These are phyloP conservation scores for Leishmania major DNA, from an alignment of 208 protist genomes.

Conservation along the genomic window DNA sequence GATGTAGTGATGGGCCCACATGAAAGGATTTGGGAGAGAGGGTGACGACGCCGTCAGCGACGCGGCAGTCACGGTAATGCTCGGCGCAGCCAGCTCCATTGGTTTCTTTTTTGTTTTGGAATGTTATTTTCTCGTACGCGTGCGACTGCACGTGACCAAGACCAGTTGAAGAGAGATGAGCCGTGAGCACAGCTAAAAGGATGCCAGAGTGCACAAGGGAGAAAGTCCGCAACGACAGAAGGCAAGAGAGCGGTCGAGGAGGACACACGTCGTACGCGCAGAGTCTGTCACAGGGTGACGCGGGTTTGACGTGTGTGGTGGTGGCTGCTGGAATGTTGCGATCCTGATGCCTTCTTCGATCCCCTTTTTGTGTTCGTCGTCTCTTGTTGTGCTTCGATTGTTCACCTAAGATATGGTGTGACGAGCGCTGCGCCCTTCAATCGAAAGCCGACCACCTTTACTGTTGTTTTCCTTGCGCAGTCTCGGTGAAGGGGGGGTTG, in stretches of 20 bases:
- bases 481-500: too few species aligned
- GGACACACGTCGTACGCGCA: not conserved
- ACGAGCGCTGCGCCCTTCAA: too few species aligned
- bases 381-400: too few species aligned
- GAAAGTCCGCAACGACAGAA: not conserved
- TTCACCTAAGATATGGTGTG: too few species aligned
- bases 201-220: not conserved
- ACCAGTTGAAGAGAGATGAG: not conserved
- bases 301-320: not conserved
- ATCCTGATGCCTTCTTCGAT: too few species aligned
- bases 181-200: not conserved
- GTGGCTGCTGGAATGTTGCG: not conserved
- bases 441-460: too few species aligned
- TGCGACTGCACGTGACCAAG: not conserved
- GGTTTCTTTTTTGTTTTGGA: not conserved
- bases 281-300: not conserved
- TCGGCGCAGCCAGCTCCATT: not conserved
- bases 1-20: constrained; percentile 17
- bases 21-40: constrained; percentile 1
- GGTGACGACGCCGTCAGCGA: not conserved
- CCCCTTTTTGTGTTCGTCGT: too few species aligned
- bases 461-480: too few species aligned
- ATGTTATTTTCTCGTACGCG: not conserved
- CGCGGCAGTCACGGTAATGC: not conserved
- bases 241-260: not conserved